phyloP scores from a whole-genome alignment of 1,284 basidiomycete genomes.

The Cystobasidium pallidum region DNA sequence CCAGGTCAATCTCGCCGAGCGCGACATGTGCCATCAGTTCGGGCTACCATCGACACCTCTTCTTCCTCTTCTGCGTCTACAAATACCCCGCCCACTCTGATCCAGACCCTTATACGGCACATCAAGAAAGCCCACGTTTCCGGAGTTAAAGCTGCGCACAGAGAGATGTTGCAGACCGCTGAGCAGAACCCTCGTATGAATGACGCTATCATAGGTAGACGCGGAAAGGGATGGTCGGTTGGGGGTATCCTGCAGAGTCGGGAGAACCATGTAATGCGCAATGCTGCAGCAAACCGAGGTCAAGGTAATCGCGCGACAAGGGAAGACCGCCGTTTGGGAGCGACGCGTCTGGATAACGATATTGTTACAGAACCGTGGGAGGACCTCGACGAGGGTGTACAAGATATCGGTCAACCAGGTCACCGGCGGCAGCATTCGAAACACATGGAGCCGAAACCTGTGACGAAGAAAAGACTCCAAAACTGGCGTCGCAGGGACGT shows the following conservation, averaged over 20 bases:
- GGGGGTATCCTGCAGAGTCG: constrained; percentile 40
- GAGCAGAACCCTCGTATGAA: constrained; percentile 39
- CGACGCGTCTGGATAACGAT: constrained; percentile 6
- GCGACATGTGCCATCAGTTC: background rate
- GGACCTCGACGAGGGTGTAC: constrained; percentile 22
- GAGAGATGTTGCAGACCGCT: constrained; percentile 34
- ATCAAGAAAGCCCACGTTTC: constrained; percentile 32
- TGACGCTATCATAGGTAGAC: constrained; percentile 35
- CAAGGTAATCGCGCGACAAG: constrained; percentile 5
- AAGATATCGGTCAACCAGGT: background rate
- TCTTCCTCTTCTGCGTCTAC: constrained; percentile 26
- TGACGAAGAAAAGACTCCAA: constrained; percentile 30
- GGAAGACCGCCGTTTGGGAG: constrained; percentile 32
- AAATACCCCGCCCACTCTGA: constrained; percentile 34
- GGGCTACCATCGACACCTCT: constrained; percentile 18
- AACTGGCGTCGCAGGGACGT: constrained; percentile 42
- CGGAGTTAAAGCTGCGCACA: constrained; percentile 31
- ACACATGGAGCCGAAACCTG: constrained; percentile 13
- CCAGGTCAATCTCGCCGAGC: background rate
- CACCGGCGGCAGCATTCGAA: background rate
- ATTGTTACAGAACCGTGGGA: constrained; percentile 4
- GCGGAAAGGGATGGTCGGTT: constrained; percentile 43
- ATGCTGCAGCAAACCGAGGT: constrained; percentile 4
- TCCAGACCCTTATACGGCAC: constrained; percentile 24
- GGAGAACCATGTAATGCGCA: constrained; percentile 18